Evolutionary conservation across 306 rosid species (phyloP), one percentile per base, ranked within the genome.

Genomic region (Vigna mungo): DNA sequence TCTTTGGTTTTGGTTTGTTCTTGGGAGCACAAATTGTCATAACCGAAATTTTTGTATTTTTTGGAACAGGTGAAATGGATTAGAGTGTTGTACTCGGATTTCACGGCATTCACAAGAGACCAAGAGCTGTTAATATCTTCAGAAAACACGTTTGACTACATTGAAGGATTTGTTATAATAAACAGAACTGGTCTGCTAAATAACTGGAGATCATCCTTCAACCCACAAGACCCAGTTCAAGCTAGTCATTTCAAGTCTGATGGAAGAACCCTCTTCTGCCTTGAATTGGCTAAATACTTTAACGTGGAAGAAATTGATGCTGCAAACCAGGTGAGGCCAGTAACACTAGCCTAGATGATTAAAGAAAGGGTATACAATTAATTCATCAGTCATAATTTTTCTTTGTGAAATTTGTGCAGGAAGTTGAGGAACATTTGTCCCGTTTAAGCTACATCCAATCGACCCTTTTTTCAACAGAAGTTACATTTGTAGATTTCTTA

Each of bases 201-300:
- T 87, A 92, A 91, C 80, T 95, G 99, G 99, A 87, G 97, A 80
- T 90, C 88, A 67, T 89, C 96, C n/a, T 95, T 95, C 88, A 84
- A 91, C 81, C 96, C 97, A 4, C 90, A 91, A 61, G 97, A 89
- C 82, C 96, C 92, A 7, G 87, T 90, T 87, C 96, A 88, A 74
- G 97, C 99, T 30, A 88, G 91, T 78, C 88, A 82, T 80, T 95
- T 95, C 90, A 87, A 89, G 61, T 95, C 97, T 0, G 97, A 92
- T 74, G 99, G 96, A 71, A 95, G 44, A 84, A 89, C 90, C 37
- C 97, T 95, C 58, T 95, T 71, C 86, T 92, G 99, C 78, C 82
- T 95, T 72, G 99, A 95, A 78, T 39, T 95, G 81, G 97, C 97
- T 53, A 95, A 90, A 84, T 91, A 95, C 84, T 89, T 86, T 85